These are phyloP conservation scores for Gomphus sp. DNA, from an alignment of 1,284 basidiomycete species.

Conservation along the genomic window DNA sequence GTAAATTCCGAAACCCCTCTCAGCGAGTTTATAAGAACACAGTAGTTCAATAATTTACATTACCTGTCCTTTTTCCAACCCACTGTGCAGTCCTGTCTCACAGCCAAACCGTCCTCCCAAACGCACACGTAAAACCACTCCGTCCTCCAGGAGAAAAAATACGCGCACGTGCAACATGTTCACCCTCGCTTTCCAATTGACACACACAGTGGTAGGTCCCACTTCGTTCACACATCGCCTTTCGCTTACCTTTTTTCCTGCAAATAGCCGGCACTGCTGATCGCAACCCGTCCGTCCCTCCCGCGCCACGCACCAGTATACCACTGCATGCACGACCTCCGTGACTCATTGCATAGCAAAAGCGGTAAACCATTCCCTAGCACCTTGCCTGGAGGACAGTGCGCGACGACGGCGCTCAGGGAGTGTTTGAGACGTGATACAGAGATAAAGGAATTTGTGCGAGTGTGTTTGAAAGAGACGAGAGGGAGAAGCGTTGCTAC, in stretches of 20 bases:
- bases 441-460: background rate
- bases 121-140: background rate
- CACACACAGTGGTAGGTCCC: background rate
- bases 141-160: background rate
- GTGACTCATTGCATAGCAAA: too few species aligned
- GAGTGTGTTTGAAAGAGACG: background rate
- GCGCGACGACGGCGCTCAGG: background rate
- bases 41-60: background rate
- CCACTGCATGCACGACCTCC: background rate
- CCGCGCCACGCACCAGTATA: background rate
- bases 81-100: background rate
- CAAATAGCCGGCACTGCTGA: background rate
- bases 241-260: background rate
- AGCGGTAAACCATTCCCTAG: background rate
- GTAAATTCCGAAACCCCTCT: too few species aligned
- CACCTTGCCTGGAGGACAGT: background rate
- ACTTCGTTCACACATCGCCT: background rate
- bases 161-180: background rate
- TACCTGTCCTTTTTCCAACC: background rate
- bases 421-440: background rate
- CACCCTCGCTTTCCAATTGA: background rate
- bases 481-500: background rate
- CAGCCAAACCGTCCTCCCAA: background rate
- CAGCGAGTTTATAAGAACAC: too few species aligned
- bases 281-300: background rate